phyloP scores from a whole-genome alignment of 2,329 filamentous ascomycete species.

The Elsinoe ampelina region DNA sequence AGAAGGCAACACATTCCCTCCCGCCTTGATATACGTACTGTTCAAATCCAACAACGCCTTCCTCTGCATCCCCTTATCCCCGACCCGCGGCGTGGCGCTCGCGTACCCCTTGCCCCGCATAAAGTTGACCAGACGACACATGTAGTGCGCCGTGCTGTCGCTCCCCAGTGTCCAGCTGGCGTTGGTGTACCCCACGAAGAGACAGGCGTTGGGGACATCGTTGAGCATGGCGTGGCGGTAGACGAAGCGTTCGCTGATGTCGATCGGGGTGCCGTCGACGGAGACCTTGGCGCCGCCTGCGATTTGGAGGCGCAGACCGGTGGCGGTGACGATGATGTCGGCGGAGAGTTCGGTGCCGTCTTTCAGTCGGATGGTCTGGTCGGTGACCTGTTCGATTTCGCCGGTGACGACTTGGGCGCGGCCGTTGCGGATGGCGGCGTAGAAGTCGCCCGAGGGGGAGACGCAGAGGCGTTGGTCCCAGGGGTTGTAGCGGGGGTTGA shows the following conservation, averaged over 20 bases:
- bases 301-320: constrained; percentile 49
- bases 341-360: constrained; percentile 40
- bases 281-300: constrained; percentile 44
- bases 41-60: constrained; percentile 36
- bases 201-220: constrained; percentile 51
- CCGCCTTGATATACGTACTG: constrained; percentile 44
- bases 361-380: constrained; percentile 40
- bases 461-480: constrained; percentile 70
- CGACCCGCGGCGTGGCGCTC: constrained; percentile 38
- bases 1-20: constrained; percentile 37
- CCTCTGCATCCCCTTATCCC: constrained; percentile 31
- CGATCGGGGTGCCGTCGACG: constrained; percentile 42
- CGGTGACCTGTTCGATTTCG: constrained; percentile 43
- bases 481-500: constrained; percentile 40
- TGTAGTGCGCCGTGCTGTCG: constrained; percentile 44
- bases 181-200: constrained; percentile 52
- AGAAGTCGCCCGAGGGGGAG: constrained; percentile 53
- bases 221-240: constrained; percentile 56
- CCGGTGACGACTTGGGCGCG: constrained; percentile 47
- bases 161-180: constrained; percentile 54
- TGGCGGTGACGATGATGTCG: constrained; percentile 57
- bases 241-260: constrained; percentile 43
- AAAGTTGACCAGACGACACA: constrained; percentile 42
- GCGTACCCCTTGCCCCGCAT: constrained; percentile 39
- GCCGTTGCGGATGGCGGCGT: constrained; percentile 41